Conservation (phyloP, 2,329 filamentous ascomycete species). For the Aspergillus arachidicola region DNA sequence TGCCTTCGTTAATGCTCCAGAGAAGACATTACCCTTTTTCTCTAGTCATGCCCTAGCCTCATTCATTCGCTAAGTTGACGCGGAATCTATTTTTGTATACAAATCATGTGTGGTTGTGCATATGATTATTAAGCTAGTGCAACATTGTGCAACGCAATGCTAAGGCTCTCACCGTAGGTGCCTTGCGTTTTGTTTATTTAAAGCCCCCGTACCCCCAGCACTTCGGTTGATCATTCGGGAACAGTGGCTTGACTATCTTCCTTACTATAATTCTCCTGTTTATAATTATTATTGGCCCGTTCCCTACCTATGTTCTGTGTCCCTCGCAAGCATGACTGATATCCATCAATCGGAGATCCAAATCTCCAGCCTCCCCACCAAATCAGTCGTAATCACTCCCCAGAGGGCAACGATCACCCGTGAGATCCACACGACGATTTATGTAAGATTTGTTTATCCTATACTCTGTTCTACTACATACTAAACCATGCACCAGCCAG, state of each 20-base stretch:
- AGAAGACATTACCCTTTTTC: no score
- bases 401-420: conserved; percentile 62
- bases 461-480: no score
- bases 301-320: neutral
- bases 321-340: conserved; percentile 9
- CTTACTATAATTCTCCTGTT: neutral
- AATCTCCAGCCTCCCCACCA: conserved; percentile 60
- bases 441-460: conserved; percentile 17
- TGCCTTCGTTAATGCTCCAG: no score
- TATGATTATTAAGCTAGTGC: neutral
- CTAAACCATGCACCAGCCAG: conserved; percentile 40
- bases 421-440: conserved; percentile 59
- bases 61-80: no score
- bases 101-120: neutral
- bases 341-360: conserved; percentile 39
- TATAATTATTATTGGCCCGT: neutral
- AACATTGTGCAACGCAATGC: neutral
- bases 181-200: neutral
- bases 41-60: no score
- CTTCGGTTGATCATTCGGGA: neutral
- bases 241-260: fast-evolving
- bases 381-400: conserved; percentile 67
- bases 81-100: neutral
- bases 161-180: neutral
- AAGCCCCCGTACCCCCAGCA: neutral